Conservation (phyloP, 352 stramenopile species). For the Thalassiosira ordinaria region DNA sequence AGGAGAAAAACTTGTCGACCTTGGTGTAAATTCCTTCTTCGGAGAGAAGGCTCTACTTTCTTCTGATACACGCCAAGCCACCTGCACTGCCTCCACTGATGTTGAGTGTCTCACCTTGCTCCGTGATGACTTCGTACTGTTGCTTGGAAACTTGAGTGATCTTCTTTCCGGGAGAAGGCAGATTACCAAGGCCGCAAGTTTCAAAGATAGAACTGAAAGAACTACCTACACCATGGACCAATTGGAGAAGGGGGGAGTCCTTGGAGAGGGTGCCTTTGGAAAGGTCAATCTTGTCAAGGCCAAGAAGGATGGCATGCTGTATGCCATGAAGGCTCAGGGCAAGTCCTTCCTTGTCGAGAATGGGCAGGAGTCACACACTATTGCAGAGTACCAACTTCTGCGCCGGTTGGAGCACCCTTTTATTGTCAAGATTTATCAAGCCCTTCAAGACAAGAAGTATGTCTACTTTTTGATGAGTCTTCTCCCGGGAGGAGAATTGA, state of each 20-base stretch:
- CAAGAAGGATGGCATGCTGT: constrained; percentile 56
- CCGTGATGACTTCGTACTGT: constrained; percentile 94
- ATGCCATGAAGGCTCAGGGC: constrained; percentile 92
- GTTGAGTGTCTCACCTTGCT: constrained; percentile 88
- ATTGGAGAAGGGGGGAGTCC: constrained; percentile 91
- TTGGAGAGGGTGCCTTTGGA: constrained; percentile 91
- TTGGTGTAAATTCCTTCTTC: constrained; percentile 91
- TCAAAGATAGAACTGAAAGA: too few species aligned
- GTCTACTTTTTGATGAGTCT: constrained; percentile 95
- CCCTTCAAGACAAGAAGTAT: constrained; percentile 91
- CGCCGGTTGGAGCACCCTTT: constrained; percentile 90
- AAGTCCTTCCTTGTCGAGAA: constrained; percentile 94
- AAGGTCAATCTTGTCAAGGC: constrained; percentile 91
- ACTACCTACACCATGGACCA: constrained; percentile 86
- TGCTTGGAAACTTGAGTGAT: constrained; percentile 89
- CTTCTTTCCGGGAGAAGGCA: constrained; percentile 49
- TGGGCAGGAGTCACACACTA: constrained; percentile 91
- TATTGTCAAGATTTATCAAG: constrained; percentile 91
- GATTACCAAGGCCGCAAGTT: constrained; percentile 4
- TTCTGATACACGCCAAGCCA: constrained; percentile 91
- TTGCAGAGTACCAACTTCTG: constrained; percentile 92
- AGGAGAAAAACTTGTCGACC: constrained; percentile 66
- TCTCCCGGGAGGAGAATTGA: constrained; percentile 92
- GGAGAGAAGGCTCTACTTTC: constrained; percentile 94
- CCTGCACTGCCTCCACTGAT: constrained; percentile 88